Percentiles rank a stretch among this genome's conserved stretches.
These are phyloP conservation scores for Scedosporium dehoogii DNA, from an alignment of 2,329 filamentous ascomycete species.

Conservation along the genomic window DNA sequence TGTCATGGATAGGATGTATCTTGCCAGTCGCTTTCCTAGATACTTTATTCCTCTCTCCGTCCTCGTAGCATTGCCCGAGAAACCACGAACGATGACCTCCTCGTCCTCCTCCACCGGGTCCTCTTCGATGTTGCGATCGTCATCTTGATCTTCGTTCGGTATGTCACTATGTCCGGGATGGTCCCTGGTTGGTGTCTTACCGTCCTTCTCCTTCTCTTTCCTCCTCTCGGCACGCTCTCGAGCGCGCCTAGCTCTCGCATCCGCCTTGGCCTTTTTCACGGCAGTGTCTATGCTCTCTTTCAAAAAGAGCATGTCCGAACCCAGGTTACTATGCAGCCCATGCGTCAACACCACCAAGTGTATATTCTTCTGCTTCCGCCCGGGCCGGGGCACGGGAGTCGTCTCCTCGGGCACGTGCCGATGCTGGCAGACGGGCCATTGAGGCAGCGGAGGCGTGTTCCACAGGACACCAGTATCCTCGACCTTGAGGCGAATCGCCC, in stretches of 20 bases:
- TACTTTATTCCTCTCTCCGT: slow-evolving; percentile 97
- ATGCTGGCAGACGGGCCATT: slow-evolving; percentile 37
- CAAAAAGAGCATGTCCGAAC: slow-evolving; percentile 91
- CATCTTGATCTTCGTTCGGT: slow-evolving; percentile 9
- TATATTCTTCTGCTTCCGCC: slow-evolving; percentile 61
- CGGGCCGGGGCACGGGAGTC: slow-evolving; percentile 7
- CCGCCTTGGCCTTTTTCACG: slow-evolving; percentile 61
- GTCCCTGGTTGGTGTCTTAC: no score
- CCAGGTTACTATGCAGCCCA: slow-evolving; percentile 89
- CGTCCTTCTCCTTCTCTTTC: slow-evolving; percentile 8
- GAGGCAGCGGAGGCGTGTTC: slow-evolving; percentile 80
- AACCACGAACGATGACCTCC: slow-evolving; percentile 81
- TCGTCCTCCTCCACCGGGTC: slow-evolving; percentile 62
- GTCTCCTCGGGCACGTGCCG: background rate
- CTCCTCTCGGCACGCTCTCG: slow-evolving; percentile 29
- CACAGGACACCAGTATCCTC: slow-evolving; percentile 86
- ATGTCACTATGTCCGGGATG: no score
- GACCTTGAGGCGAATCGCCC: slow-evolving; percentile 64
- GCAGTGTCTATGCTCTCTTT: slow-evolving; percentile 94
- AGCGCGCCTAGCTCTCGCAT: slow-evolving; percentile 52
- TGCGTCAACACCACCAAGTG: slow-evolving; percentile 91
- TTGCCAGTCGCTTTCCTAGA: slow-evolving; percentile 85
- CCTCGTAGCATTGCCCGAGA: slow-evolving; percentile 77
- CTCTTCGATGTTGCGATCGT: slow-evolving; percentile 20
- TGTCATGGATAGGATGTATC: slow-evolving; percentile 80